Base-by-base conservation (phyloP, 1,139 yeast genomes). In the Suhomyces bolitotheri region DNA sequence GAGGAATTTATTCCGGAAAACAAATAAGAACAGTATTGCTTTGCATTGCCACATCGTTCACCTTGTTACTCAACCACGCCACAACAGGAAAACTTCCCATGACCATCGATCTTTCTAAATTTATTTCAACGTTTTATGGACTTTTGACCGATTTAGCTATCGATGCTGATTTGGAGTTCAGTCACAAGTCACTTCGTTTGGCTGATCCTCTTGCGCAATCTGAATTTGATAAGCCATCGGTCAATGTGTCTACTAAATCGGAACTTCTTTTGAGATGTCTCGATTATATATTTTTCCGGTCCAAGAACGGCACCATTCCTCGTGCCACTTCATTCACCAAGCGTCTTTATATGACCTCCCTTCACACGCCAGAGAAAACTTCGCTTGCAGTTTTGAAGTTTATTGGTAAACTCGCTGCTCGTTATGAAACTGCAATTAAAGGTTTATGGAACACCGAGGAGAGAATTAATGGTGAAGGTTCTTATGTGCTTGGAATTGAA, bases 371-470 rank as follows among this genome's bases (percentile, higher is more conserved):
- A 2, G 98, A 92, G 57, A 88, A 87, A 60, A 81, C 97, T 0
- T 66, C 88, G 0, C 69, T 87, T 49, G 95, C 96, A 0, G 60
- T 80, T 1, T 64, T 89, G 36, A 84, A 85, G 53, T 83, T 90
- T 44, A 55, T 89, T 31, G 94, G 88, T 22, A 86, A 87, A 51
- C 67, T 92, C 45, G 72, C 78, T 56, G 78, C 78, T 34, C 75
- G 86, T 55, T 80, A 79, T 50, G 74, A 70, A 22, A 81, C 83
- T 29, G 82, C 80, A 35, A 64, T 88, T 31, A 75, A 79, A 35
- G 86, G 94, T 1, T 67, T 90, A 37, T 89, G 83, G 66, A 79
- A 87, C 23, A 86, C 96, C 1, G 96, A 89, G 36, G 98, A 92
- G 53, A 73, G 94, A 47, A 77, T 90, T 26, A 57, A 62, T 36